Conservation (phyloP, 1,284 basidiomycete species). For the Hypsizygus ulmarius region DNA sequence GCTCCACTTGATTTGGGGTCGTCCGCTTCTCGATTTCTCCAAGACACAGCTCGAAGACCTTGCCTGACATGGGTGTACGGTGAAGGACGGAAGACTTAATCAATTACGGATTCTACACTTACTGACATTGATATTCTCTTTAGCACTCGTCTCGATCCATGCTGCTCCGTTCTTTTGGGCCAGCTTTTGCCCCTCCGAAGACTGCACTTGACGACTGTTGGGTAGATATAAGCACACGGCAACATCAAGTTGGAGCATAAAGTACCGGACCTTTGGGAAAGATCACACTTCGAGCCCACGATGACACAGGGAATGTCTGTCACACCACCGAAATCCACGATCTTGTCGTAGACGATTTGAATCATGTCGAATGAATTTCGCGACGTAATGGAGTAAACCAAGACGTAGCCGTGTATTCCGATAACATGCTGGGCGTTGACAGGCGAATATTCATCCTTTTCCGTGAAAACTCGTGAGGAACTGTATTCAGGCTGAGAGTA, state of each 20-base stretch:
- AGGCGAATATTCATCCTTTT: conserved; percentile 50
- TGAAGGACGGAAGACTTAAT: neutral
- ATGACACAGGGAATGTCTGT: conserved; percentile 93
- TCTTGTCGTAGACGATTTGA: conserved; percentile 95
- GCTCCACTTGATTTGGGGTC: conserved; percentile 54
- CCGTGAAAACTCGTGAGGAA: conserved; percentile 8
- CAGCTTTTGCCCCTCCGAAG: conserved; percentile 73
- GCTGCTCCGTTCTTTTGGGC: conserved; percentile 74
- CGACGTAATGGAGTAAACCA: conserved; percentile 93
- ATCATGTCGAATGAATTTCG: conserved; percentile 96
- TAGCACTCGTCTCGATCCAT: conserved; percentile 89
- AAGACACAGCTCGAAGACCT: conserved; percentile 87
- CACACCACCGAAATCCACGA: conserved; percentile 90
- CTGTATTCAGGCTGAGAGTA: conserved; percentile 42
- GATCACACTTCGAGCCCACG: conserved; percentile 93
- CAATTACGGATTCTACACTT: conserved; percentile 36
- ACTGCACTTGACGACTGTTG: conserved; percentile 72
- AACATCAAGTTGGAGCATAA: conserved; percentile 1
- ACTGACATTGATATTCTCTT: conserved; percentile 89
- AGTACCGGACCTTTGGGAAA: conserved; percentile 62
- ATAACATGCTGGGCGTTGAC: conserved; percentile 51
- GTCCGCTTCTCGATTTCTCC: conserved; percentile 81
- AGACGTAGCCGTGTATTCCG: conserved; percentile 51
- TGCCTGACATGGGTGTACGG: conserved; percentile 45
- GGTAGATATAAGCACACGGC: conserved; percentile 5